Percentiles rank a stretch among this genome's conserved stretches.
Evolutionary conservation across 202 grass and related monocot genomes (phyloP).

Genomic region (Tripidium arundinaceum): DNA sequence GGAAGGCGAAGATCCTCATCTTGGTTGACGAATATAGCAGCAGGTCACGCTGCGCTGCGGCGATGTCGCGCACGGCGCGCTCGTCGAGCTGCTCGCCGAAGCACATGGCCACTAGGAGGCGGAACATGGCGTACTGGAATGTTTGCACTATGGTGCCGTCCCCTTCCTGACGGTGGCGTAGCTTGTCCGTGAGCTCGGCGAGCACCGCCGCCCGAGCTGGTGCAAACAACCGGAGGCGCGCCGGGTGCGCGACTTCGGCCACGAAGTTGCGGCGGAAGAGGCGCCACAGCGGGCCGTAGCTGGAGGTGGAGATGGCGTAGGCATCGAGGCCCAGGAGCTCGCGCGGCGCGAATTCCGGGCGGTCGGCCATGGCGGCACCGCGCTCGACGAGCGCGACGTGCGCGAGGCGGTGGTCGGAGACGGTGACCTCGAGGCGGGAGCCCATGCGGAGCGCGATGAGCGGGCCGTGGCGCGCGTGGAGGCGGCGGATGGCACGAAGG

Average conservation of each 20-base stretch:
- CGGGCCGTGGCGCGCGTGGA: constrained; percentile 13
- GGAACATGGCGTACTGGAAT: constrained; percentile 35
- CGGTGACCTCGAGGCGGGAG: neutral
- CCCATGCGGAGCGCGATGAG: constrained; percentile 4
- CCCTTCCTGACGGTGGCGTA: neutral
- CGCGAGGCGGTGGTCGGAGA: neutral
- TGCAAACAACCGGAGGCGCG: neutral
- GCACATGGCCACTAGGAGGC: constrained; percentile 39
- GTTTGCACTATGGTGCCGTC: neutral
- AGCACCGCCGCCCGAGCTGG: neutral
- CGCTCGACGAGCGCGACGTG: neutral
- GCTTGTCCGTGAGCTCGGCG: neutral
- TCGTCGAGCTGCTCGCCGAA: constrained; percentile 36
- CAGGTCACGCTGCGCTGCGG: neutral
- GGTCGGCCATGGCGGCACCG: neutral
- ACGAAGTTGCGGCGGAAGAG: neutral
- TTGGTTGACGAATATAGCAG: neutral
- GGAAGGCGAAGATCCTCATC: neutral
- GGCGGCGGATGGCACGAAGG: neutral
- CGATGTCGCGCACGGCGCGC: neutral
- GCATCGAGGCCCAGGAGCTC: neutral
- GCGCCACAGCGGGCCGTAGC: constrained; percentile 9
- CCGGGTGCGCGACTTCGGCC: neutral
- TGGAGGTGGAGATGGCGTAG: neutral
- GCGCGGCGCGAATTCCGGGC: neutral